Conservation (phyloP, 2,329 filamentous ascomycete species). For the Calycina herbarum region DNA sequence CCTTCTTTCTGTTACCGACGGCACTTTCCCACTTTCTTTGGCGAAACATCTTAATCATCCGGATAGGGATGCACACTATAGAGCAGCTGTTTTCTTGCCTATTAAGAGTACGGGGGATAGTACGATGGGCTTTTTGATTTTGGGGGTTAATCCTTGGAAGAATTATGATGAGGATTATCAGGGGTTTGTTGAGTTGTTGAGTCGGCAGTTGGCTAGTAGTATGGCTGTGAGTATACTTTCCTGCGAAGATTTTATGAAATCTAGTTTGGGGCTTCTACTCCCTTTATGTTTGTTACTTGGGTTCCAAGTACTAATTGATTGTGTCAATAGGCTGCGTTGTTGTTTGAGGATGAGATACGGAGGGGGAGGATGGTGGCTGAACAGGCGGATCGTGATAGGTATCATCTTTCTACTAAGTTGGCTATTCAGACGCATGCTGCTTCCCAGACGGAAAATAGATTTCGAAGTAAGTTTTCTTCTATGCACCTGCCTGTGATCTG, state of each 20-base stretch:
- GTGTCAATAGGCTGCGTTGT: conserved; percentile 53
- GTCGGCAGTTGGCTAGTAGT: conserved; percentile 62
- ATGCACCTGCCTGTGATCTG: not conserved
- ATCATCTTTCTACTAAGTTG: conserved; percentile 65
- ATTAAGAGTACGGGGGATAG: conserved; percentile 67
- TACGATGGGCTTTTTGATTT: conserved; percentile 65
- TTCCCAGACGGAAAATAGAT: conserved; percentile 60
- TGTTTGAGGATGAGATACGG: conserved; percentile 70
- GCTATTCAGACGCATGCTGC: conserved; percentile 54
- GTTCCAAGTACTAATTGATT: not conserved
- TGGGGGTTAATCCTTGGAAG: conserved; percentile 68
- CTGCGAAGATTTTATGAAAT: not conserved
- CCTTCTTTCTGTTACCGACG: conserved; percentile 37
- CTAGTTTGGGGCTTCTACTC: too few species aligned
- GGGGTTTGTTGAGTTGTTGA: conserved; percentile 60
- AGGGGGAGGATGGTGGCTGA: conserved; percentile 56
- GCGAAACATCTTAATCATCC: conserved; percentile 60
- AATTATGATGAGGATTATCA: conserved; percentile 73
- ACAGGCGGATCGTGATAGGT: conserved; percentile 66
- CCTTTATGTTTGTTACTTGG: too few species aligned
- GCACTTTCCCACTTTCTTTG: conserved; percentile 57
- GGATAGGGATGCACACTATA: conserved; percentile 64
- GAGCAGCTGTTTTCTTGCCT: conserved; percentile 67
- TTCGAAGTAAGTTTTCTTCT: conserved; percentile 50
- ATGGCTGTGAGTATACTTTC: conserved; percentile 45